A percentile compares a stretch with the other conserved stretches of the same genome.
These are phyloP conservation scores for Herpetomonas samuelpessoai DNA, from an alignment of 208 protist species.

Conservation along the genomic window DNA sequence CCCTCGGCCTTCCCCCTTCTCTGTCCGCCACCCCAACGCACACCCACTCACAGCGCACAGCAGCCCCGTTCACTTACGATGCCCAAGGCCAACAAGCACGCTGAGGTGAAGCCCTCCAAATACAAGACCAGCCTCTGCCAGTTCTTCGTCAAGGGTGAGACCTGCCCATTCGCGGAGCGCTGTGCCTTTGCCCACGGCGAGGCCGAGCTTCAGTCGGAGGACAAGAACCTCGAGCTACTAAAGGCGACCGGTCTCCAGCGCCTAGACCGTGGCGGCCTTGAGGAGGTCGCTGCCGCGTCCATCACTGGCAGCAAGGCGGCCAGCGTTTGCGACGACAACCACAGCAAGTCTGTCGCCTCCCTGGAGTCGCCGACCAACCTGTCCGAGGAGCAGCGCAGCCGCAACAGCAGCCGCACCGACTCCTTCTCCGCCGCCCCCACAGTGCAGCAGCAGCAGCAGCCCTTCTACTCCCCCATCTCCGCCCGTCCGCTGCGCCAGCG, in stretches of 20 bases:
- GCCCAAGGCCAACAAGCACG: conserved; percentile 8
- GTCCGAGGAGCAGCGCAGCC: background rate
- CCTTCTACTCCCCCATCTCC: conserved; percentile 6
- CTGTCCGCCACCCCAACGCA: no score
- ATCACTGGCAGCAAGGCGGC: background rate
- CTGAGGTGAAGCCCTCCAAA: conserved; percentile 85
- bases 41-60: no score
- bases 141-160: conserved; percentile 49
- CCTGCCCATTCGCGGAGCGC: conserved; percentile 64
- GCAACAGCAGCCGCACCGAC: conserved; percentile 8
- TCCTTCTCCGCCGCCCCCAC: conserved; percentile 4
- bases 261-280: conserved; percentile 31
- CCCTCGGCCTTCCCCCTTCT: no score
- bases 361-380: background rate
- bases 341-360: conserved; percentile 8
- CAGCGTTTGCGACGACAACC: conserved; percentile 11
- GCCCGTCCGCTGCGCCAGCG: conserved; percentile 25
- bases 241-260: conserved; percentile 61
- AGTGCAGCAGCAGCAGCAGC: background rate
- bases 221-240: conserved; percentile 62
- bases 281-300: conserved; percentile 7
- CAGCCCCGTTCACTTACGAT: background rate
- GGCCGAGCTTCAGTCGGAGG: conserved; percentile 68
- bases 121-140: conserved; percentile 82
- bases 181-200: conserved; percentile 86